Evolutionary conservation across 306 rosid species (phyloP).

Genomic region (Sophora flavescens): DNA sequence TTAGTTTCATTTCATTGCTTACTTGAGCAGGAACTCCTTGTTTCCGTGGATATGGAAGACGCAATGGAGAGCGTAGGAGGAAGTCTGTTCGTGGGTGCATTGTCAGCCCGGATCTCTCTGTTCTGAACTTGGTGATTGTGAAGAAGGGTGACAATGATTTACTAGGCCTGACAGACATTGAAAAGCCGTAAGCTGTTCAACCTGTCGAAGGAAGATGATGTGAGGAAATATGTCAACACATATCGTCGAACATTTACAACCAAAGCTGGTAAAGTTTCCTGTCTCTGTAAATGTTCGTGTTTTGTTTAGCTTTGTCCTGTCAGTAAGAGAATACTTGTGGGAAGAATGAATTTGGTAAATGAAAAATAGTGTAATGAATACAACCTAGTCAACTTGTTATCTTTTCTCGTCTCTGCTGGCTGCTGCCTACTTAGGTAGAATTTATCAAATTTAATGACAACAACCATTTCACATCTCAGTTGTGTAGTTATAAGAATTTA

Average conservation of each 20-base stretch:
- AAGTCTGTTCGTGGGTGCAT: slow-evolving; percentile 58
- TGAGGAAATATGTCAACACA: slow-evolving; percentile 56
- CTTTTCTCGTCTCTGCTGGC: neutral
- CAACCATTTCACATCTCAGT: neutral
- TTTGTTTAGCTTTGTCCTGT: neutral
- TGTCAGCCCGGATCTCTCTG: slow-evolving; percentile 57
- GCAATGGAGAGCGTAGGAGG: slow-evolving; percentile 54
- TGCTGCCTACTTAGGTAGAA: neutral
- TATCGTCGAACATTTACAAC: slow-evolving; percentile 50
- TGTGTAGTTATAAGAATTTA: neutral
- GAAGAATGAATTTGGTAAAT: neutral
- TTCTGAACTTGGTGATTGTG: slow-evolving; percentile 52
- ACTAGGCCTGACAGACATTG: slow-evolving; percentile 51
- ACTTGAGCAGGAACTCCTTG: slow-evolving; percentile 50
- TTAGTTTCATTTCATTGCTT: slow-evolving; percentile 7
- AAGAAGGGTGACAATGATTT: slow-evolving; percentile 53
- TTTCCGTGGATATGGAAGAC: slow-evolving; percentile 55
- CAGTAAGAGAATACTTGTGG: neutral
- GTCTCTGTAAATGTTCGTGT: slow-evolving; percentile 2
- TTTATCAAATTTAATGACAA: neutral
- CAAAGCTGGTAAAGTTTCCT: slow-evolving; percentile 44
- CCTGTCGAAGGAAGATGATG: slow-evolving; percentile 54
- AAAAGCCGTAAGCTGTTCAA: slow-evolving; percentile 55
- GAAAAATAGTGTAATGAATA: neutral
- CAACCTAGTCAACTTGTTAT: neutral